Evolutionary conservation across 768 basidiomycete genomes (phyloP), one percentile per base, ranked within the genome.

Genomic region (Leucosporidium yakuticum): DNA sequence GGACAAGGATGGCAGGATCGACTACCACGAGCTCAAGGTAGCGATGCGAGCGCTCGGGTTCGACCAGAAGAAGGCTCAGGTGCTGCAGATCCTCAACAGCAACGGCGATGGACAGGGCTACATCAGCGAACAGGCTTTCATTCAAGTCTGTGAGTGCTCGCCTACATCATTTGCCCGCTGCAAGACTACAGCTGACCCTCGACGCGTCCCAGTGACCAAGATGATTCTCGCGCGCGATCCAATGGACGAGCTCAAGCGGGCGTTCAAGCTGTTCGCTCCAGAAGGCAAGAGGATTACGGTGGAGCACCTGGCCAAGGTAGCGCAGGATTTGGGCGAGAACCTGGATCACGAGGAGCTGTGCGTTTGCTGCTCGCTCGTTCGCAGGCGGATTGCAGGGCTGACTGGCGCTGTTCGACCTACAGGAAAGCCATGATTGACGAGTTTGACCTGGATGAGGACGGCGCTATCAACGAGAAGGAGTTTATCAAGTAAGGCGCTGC

Each of bases 401-500:
- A 57, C 44, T 44, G 53, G 6, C 29, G 39, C 25, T 27, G 6
- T 47, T 25, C 25, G 36, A 4, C 14, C 9, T 47, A 73, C 74
- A 97, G 95, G 73, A 93, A 97, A 86, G 96, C 96, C 29, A 99
- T 99, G 96, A 99, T 99, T 77, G 96, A 99, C 75, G 96, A 99
- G 80, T 99, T 99, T 77, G 96, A 99, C 79, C 85, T 99, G 31
- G 96, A 99, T 81, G 88, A 92, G 78, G 96, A 99, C 73, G 93
- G 94, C 34, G 95, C 95, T 81, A 98, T 98, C 78, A 93, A 87
- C 77, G 89, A 94, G 77, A 87, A 90, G 76, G 96, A 99, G 79
- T 98, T 99, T 81, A 73, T 76, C 56, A 70, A 65, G 72, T 70
- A 7, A 20, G 65, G 51, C 31, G 34, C 23, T 17, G 29, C 39